Percentiles rank a stretch among this genome's conserved stretches.
Evolutionary conservation across 1,139 yeast genomes (phyloP).

Genomic region (Petasospora rhodanensis): DNA sequence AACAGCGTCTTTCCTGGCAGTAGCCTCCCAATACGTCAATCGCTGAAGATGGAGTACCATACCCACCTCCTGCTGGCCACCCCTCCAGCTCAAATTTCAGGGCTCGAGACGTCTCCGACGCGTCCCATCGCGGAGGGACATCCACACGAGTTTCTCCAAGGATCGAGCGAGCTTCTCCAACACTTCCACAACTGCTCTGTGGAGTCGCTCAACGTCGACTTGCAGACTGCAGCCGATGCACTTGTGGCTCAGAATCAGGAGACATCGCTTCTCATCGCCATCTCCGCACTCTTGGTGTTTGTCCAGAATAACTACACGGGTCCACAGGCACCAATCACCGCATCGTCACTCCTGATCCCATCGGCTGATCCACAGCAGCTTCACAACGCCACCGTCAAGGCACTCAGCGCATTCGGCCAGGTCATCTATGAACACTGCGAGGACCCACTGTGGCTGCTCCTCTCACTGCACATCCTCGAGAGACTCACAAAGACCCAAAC

Average conservation of each 20-base stretch:
- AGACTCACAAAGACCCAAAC: conserved; percentile 33
- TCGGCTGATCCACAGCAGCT: conserved; percentile 13
- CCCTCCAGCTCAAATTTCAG: conserved; percentile 5
- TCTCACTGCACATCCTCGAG: conserved; percentile 51
- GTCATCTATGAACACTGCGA: conserved; percentile 56
- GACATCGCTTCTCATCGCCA: conserved; percentile 34
- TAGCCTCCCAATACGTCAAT: too few relatives aligned
- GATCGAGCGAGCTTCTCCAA: neutral
- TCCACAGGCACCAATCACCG: conserved; percentile 49
- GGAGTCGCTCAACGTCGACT: conserved; percentile 2
- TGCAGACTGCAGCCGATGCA: neutral
- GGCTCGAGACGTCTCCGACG: neutral
- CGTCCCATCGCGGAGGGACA: conserved; percentile 11
- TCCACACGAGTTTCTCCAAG: conserved; percentile 7
- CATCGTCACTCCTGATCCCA: conserved; percentile 27
- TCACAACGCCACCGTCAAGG: conserved; percentile 24
- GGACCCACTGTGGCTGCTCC: conserved; percentile 47
- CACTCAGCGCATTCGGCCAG: conserved; percentile 56
- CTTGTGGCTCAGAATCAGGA: conserved; percentile 8
- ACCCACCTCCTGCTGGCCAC: conserved; percentile 10
- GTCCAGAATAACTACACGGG: conserved; percentile 83
- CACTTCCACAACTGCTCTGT: conserved; percentile 1
- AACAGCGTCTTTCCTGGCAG: too few relatives aligned
- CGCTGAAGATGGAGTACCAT: conserved; percentile 9
- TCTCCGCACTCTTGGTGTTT: conserved; percentile 62